These are phyloP conservation scores for Candida michaelii DNA, from an alignment of 805 yeast species.

Conservation along the genomic window DNA sequence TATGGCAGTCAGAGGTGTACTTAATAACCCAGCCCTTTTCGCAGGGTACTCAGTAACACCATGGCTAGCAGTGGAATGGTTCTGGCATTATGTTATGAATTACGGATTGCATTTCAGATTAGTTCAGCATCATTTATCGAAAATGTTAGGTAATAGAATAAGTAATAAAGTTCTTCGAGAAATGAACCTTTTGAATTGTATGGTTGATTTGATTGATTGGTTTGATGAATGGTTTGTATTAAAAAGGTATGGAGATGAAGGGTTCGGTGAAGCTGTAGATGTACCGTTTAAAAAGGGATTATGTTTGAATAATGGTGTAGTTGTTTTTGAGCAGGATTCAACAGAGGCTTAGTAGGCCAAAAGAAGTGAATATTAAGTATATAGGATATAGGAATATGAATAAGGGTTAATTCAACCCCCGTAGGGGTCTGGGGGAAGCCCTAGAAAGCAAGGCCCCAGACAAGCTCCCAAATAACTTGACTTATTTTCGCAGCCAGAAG, in stretches of 20 bases:
- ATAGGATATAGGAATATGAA: neutral
- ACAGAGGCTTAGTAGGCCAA: no score
- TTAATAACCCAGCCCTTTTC: constrained; percentile 86
- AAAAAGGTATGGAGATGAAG: constrained; percentile 64
- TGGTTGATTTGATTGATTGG: constrained; percentile 77
- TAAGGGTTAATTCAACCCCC: no score
- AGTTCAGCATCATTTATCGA: constrained; percentile 81
- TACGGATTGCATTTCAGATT: constrained; percentile 85
- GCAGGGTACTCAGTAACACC: constrained; percentile 74
- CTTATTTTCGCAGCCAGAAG: no score
- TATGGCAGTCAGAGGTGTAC: constrained; percentile 91
- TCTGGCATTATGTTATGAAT: constrained; percentile 74
- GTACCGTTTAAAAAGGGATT: constrained; percentile 23
- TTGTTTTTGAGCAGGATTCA: constrained; percentile 5
- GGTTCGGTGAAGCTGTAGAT: constrained; percentile 58
- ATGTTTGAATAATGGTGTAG: constrained; percentile 1
- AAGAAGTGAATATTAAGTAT: no score
- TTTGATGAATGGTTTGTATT: constrained; percentile 70
- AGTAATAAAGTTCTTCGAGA: constrained; percentile 38
- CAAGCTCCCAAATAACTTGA: no score
- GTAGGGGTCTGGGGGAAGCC: no score
- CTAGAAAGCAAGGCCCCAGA: no score
- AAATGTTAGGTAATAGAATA: constrained; percentile 69
- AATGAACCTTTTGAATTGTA: constrained; percentile 59
- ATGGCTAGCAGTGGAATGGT: constrained; percentile 85